Conservation (phyloP, 768 basidiomycete species). For the Pisolithus sp. region DNA sequence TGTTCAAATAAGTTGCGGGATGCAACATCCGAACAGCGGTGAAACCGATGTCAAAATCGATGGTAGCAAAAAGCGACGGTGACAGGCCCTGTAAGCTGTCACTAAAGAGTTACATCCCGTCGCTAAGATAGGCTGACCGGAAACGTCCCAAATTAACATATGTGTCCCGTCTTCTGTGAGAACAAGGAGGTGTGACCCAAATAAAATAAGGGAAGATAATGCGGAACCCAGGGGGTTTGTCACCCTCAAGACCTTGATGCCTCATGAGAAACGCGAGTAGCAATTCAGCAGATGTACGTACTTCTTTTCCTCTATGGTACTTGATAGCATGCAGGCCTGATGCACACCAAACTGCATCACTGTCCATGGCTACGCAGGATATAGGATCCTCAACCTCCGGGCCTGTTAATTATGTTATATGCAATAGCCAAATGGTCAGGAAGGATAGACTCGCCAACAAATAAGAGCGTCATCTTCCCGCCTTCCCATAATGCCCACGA, state of each 20-base stretch:
- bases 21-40: conserved; percentile 83
- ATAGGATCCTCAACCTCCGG: conserved; percentile 76
- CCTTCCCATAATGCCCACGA: conserved; percentile 98
- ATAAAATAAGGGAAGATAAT: conserved; percentile 64
- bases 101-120: background rate
- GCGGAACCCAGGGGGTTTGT: conserved; percentile 57
- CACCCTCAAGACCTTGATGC: conserved; percentile 41
- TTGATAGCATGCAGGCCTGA: conserved; percentile 64
- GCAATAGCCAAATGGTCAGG: background rate
- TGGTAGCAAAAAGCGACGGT: conserved; percentile 39
- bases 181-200: conserved; percentile 76
- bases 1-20: conserved; percentile 95
- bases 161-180: conserved; percentile 72
- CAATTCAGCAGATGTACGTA: conserved; percentile 20
- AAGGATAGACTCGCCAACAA: conserved; percentile 65
- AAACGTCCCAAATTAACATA: conserved; percentile 74
- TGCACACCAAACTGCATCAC: conserved; percentile 80
- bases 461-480: conserved; percentile 84
- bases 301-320: conserved; percentile 87
- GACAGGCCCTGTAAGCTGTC: conserved; percentile 14
- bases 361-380: conserved; percentile 71
- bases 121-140: conserved; percentile 39
- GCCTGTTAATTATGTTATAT: conserved; percentile 40
- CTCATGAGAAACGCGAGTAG: conserved; percentile 4
- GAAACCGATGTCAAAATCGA: conserved; percentile 80